Percentiles rank a stretch among this genome's conserved stretches.
phyloP scores from a whole-genome alignment of 2,329 filamentous ascomycete species.

The Setomelanomma holmii region DNA sequence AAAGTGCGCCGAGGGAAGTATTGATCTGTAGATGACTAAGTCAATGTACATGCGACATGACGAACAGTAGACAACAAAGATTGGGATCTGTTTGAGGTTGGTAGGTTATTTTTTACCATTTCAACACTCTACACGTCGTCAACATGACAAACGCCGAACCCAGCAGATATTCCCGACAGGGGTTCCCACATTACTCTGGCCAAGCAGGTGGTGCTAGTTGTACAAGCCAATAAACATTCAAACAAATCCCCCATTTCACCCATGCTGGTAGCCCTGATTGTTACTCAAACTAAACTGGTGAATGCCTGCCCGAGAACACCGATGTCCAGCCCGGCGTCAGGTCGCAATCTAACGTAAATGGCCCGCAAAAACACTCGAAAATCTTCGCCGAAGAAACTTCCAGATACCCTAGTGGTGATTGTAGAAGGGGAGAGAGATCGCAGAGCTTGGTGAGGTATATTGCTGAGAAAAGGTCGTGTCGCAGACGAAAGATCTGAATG shows the following conservation, averaged over 20 bases:
- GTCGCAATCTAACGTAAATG: slow-evolving; percentile 8
- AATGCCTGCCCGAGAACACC: slow-evolving; percentile 7
- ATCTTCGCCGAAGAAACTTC: not conserved
- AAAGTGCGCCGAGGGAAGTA: not conserved
- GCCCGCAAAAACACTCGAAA: slow-evolving; percentile 4
- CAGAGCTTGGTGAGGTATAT: slow-evolving; percentile 40
- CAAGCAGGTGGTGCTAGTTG: slow-evolving; percentile 6
- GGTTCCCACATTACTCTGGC: not conserved
- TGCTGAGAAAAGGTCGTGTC: slow-evolving; percentile 33
- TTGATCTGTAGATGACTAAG: not conserved
- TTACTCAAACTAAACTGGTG: slow-evolving; percentile 13
- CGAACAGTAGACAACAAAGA: not conserved
- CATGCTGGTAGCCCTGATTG: slow-evolving; percentile 5
- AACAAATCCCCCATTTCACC: slow-evolving; percentile 12
- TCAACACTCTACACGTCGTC: not conserved
- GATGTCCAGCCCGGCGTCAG: slow-evolving; percentile 10
- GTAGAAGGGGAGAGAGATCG: slow-evolving; percentile 17
- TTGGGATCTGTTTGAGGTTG: too few relatives aligned
- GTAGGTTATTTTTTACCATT: not conserved
- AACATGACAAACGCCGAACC: not conserved
- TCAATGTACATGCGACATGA: not conserved
- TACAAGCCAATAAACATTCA: slow-evolving; percentile 17
- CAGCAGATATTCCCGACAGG: not conserved
- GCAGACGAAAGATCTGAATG: slow-evolving; percentile 13
- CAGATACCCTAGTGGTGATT: slow-evolving; percentile 22